Evolutionary conservation across 1,139 yeast genomes (phyloP).

Genomic region (Hemisphaericaspora subhashii): DNA sequence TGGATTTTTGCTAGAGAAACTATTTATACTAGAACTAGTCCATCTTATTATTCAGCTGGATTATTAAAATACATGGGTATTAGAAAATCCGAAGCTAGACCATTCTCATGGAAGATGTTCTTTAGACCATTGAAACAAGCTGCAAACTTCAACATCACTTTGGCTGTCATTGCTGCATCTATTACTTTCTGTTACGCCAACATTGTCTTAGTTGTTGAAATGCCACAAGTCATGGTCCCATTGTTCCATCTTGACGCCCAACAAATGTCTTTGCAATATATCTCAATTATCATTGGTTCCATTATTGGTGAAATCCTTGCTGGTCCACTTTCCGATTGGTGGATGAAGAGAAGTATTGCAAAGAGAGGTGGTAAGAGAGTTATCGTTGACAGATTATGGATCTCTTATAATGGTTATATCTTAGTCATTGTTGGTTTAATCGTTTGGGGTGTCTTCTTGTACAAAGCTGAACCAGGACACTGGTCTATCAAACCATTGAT

Average conservation of each 20-base stretch:
- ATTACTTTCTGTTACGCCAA: constrained; percentile 24
- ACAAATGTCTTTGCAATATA: constrained; percentile 23
- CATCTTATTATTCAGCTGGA: constrained; percentile 3
- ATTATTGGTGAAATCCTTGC: constrained; percentile 24
- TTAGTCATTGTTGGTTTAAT: constrained; percentile 23
- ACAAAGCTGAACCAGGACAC: constrained; percentile 19
- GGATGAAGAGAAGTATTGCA: constrained; percentile 20
- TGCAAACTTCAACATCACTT: constrained; percentile 11
- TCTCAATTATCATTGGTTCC: constrained; percentile 24
- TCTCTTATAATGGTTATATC: constrained; percentile 22
- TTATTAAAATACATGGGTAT: constrained; percentile 10
- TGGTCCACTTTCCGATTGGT: constrained; percentile 26
- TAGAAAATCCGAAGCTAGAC: constrained; percentile 7
- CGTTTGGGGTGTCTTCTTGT: constrained; percentile 23
- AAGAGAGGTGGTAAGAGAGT: constrained; percentile 17
- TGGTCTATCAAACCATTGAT: constrained; percentile 26
- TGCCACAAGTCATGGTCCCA: constrained; percentile 23
- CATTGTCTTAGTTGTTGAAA: constrained; percentile 24
- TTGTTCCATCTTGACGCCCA: constrained; percentile 22
- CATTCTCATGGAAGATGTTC: constrained; percentile 11
- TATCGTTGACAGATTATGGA: constrained; percentile 22
- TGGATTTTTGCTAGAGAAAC: constrained; percentile 17
- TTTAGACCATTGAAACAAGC: constrained; percentile 18
- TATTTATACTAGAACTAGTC: constrained; percentile 11
- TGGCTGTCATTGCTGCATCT: constrained; percentile 21